Conservation (phyloP, 176 grass and related monocot species). For the Phyllostachys edulis region DNA sequence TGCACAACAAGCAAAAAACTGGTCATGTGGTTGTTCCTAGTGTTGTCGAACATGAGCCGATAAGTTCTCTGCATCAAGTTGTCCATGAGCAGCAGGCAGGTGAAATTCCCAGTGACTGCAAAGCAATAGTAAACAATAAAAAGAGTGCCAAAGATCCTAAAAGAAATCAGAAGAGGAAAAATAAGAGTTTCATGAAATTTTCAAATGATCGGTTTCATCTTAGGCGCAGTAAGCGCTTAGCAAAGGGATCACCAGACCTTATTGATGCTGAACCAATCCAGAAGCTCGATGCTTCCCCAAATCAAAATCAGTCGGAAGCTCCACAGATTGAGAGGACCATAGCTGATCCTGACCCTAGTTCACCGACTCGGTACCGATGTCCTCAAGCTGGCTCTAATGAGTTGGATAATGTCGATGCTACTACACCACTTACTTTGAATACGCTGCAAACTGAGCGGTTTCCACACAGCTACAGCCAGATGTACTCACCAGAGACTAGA, state of each 20-base stretch:
- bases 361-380: background rate
- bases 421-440: constrained; percentile 13
- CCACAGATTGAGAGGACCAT: constrained; percentile 1
- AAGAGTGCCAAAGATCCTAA: constrained; percentile 15
- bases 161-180: constrained; percentile 39
- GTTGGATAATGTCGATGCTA: constrained; percentile 4
- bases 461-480: constrained; percentile 12
- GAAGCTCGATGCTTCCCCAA: constrained; percentile 11
- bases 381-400: constrained; percentile 12
- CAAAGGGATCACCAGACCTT: constrained; percentile 13
- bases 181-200: background rate
- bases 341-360: constrained; percentile 19
- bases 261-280: constrained; percentile 28
- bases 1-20: constrained; percentile 18
- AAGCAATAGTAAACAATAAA: constrained; percentile 16
- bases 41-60: constrained; percentile 17
- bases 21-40: constrained; percentile 19
- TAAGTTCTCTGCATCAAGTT: constrained; percentile 18
- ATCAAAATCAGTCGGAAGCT: constrained; percentile 32
- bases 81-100: constrained; percentile 1
- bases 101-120: constrained; percentile 27
- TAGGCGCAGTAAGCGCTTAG: constrained; percentile 35
- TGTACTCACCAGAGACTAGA: constrained; percentile 25
- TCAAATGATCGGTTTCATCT: constrained; percentile 30
- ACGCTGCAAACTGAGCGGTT: background rate